Conservation (phyloP, 139 green algal species). For the Chlamydomonas asymmetrica region DNA sequence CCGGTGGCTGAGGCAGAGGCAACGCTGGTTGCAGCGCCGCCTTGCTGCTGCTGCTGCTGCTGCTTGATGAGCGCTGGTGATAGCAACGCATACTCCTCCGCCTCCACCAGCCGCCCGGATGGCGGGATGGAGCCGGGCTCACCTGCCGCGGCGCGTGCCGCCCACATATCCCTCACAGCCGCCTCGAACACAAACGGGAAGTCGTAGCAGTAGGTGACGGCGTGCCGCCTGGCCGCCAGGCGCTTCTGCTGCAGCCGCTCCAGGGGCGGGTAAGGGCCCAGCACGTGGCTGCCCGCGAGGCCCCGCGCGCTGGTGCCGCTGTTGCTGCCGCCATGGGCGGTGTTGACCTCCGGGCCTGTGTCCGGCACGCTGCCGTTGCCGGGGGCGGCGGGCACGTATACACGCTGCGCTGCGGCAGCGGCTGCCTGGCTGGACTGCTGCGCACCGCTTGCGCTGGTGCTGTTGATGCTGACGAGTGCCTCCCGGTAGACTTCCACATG, state of each 20-base stretch:
- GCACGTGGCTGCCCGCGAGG: conserved; percentile 63
- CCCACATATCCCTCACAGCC: conserved; percentile 82
- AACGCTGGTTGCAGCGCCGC: neutral
- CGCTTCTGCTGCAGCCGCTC: conserved; percentile 78
- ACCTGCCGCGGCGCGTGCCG: conserved; percentile 53
- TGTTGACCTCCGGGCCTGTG: neutral
- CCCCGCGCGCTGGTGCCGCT: neutral
- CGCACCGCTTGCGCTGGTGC: neutral
- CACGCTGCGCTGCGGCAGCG: neutral
- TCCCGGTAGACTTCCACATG: conserved; percentile 91
- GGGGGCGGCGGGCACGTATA: neutral
- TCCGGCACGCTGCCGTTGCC: neutral
- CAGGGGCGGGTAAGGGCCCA: conserved; percentile 75
- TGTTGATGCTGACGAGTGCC: conserved; percentile 21
- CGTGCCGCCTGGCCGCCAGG: conserved; percentile 74
- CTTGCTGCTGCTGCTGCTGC: neutral
- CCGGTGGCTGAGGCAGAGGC: neutral
- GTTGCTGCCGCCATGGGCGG: neutral
- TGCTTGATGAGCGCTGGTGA: neutral
- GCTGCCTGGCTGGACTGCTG: neutral
- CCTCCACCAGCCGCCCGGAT: conserved; percentile 66
- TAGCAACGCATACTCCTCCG: conserved; percentile 72
- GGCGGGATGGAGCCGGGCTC: conserved; percentile 31
- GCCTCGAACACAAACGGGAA: conserved; percentile 92
- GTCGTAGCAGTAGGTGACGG: conserved; percentile 95